Conservation (phyloP, 2,329 filamentous ascomycete species). For the Aspergillus caelatus region DNA sequence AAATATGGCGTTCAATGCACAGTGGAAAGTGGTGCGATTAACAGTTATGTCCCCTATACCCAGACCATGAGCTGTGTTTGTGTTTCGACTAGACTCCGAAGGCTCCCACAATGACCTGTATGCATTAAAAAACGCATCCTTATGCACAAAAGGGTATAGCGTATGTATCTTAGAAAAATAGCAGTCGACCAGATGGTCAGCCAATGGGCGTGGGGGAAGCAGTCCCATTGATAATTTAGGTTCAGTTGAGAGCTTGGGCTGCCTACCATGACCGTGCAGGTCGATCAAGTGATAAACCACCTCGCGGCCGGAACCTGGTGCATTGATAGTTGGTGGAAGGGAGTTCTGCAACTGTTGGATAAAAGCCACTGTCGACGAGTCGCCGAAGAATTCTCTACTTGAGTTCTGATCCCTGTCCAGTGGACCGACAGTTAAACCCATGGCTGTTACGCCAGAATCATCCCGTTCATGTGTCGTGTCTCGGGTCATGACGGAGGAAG, state of each 20-base stretch:
- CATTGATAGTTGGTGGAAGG: not conserved
- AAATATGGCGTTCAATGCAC: not conserved
- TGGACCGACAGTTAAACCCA: not conserved
- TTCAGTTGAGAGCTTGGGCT: not conserved
- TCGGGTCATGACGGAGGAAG: not conserved
- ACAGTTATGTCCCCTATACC: not conserved
- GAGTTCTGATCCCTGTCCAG: not conserved
- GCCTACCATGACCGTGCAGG: not conserved
- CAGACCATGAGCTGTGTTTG: not conserved
- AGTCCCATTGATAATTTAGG: not conserved
- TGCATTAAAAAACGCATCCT: not conserved
- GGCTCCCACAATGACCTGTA: not conserved
- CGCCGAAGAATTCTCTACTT: not conserved
- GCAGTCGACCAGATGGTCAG: not conserved
- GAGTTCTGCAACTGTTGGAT: not conserved
- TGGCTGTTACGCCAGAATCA: not conserved
- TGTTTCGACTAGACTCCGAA: not conserved
- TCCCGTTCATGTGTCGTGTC: not conserved
- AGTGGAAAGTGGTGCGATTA: not conserved
- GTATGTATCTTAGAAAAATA: constrained; percentile 6
- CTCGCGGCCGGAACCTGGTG: not conserved
- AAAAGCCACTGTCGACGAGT: not conserved
- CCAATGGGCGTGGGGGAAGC: not conserved
- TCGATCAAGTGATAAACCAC: not conserved
- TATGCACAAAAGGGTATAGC: not conserved